Evolutionary conservation across 2,329 filamentous ascomycete species (phyloP), one percentile per base, ranked within the genome.

Genomic region (Ophiostoma tasmaniense): DNA sequence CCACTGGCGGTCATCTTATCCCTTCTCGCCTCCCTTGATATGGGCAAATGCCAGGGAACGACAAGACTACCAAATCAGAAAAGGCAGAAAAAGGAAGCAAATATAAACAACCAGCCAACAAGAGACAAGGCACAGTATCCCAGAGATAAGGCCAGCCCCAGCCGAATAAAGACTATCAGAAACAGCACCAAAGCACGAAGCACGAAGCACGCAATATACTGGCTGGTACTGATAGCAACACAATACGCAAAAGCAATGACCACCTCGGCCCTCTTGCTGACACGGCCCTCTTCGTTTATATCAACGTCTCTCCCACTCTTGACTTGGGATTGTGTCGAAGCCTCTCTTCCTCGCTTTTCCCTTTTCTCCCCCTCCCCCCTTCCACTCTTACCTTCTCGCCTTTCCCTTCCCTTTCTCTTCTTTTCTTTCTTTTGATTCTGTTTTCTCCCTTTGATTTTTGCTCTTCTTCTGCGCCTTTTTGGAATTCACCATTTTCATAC

Each of bases 91-190:
- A 62, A 33, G 22, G 33, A 30, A 61, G 42, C 42, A 45, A 20
- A 45, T 45, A 45, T n/a, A 3, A 42, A 13, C 13, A 17, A 42
- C 39, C 42, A n/a, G 42, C 42, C 42, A 61, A 17, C 55, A 28
- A 33, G 28, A 28, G 25, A 30, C 14, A 30, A 30, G 50, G 28
- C 22, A 28, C 11, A 22, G 11, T 25, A 55, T 30, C 59, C 59
- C 59, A 62, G 59, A 62, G 59, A 62, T 62, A 62, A 62, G 59
- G 59, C 59, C 28, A 62, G 28, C 59, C 59, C 30, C 30, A 37
- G 59, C 28, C 59, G 30, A 62, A 35, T 35, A 62, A 35, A 11
- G 28, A 28, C 59, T 8, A 62, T 62, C 17, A n/a, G 28, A 37
- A 30, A 33, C 28, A 20, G 25, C 55, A 52, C 45, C 20, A 28